Conservation (phyloP, 2,329 filamentous ascomycete species). For the Aspergillus udagawae region DNA sequence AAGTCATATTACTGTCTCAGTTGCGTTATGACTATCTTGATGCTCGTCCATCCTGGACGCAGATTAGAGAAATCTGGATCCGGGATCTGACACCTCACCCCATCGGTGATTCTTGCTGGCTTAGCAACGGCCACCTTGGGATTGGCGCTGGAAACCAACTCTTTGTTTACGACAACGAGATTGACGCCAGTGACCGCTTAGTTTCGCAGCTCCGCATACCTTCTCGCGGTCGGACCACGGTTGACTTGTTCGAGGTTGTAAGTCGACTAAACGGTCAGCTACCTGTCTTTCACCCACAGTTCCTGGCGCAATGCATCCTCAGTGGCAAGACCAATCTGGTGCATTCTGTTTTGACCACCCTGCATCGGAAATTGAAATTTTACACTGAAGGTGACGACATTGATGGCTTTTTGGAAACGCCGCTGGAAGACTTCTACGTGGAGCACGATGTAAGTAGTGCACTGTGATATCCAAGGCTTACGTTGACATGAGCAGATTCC, state of each 20-base stretch:
- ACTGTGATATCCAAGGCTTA: not conserved
- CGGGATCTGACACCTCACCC: slow-evolving; percentile 80
- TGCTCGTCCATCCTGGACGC: slow-evolving; percentile 82
- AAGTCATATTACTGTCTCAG: slow-evolving; percentile 76
- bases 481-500: slow-evolving; percentile 28
- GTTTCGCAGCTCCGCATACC: slow-evolving; percentile 53
- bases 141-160: slow-evolving; percentile 89
- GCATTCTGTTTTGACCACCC: slow-evolving; percentile 65
- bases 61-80: slow-evolving; percentile 77
- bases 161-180: slow-evolving; percentile 75
- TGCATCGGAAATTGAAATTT: slow-evolving; percentile 76
- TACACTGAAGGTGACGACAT: slow-evolving; percentile 76
- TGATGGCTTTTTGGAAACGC: slow-evolving; percentile 68
- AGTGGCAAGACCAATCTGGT: slow-evolving; percentile 71
- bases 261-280: slow-evolving; percentile 81
- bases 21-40: slow-evolving; percentile 90
- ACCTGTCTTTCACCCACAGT: slow-evolving; percentile 88
- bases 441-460: slow-evolving; percentile 40
- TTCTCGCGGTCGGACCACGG: slow-evolving; percentile 45
- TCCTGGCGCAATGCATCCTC: slow-evolving; percentile 80
- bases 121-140: slow-evolving; percentile 77
- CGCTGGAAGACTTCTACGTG: slow-evolving; percentile 46
- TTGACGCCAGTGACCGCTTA: slow-evolving; percentile 60
- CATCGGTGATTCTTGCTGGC: slow-evolving; percentile 90
- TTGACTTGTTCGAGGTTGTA: slow-evolving; percentile 77